Evolutionary conservation across 306 rosid species (phyloP), one percentile per base, ranked within the genome.

Genomic region (Fragaria iinumae): DNA sequence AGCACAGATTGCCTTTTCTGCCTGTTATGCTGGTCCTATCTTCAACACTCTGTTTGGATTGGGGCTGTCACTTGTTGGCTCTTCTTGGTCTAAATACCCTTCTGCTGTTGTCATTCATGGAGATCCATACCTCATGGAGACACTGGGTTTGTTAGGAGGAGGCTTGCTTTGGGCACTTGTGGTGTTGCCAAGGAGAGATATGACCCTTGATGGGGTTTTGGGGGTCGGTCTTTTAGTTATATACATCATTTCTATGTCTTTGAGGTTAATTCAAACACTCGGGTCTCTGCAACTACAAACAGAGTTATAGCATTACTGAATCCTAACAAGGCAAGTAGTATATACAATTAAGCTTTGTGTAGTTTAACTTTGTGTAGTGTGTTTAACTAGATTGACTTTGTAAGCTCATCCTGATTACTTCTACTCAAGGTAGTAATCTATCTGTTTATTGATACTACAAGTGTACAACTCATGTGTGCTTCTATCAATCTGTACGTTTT

Each of bases 11-110:
- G 98, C 98, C 6, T 76, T 93, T 8, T 82, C 98, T 11, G 98
- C 92, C 9, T 93, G 97, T 57, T 91, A 84, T 69, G 98, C 97
- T 1, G 98, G 98, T 4, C 98, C 98, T 13, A 82, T 93, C 78
- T 93, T 93, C 79, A 93, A 87, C 49, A 83, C 73, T 1, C 64
- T 93, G 76, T 88, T 93, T 76, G 98, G 98, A 5, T 84, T 93
- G 62, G 98, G 98, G 0, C 29, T 90, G 70, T 90, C 97, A 0
- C 83, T 93, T 11, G 82, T 87, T 13, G 72, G 86, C 8, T 84
- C 88, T 16, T 77, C 90, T 0, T 88, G 93, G 93, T 77, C 85
- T 44, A 75, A 71, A 2, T 71, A 87, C 52, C 98, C 98, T 2
- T 17, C 80, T 1, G 48, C 84, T 34, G 80, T 82, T 63, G 80